Conservation (phyloP, 1,139 yeast genomes). For the Debaryomyces coudertii region DNA sequence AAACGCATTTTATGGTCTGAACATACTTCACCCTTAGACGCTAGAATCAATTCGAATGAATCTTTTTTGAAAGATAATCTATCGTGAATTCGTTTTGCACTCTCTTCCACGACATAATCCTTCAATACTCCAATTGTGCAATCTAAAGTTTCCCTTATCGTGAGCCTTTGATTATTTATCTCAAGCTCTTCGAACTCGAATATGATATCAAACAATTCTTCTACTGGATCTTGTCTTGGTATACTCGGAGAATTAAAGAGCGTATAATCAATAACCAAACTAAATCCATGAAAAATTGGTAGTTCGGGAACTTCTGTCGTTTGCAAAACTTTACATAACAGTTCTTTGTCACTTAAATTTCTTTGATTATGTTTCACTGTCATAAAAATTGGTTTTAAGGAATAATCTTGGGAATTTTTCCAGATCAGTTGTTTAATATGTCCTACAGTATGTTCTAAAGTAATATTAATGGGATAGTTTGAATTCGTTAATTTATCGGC, state of each 20-base stretch:
- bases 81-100: slow-evolving; percentile 13
- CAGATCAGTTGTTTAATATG: slow-evolving; percentile 35
- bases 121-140: slow-evolving; percentile 28
- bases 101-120: slow-evolving; percentile 24
- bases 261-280: slow-evolving; percentile 28
- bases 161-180: slow-evolving; percentile 16
- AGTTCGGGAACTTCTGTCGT: slow-evolving; percentile 14
- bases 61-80: neutral
- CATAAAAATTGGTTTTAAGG: slow-evolving; percentile 29
- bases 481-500: slow-evolving; percentile 9
- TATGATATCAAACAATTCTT: slow-evolving; percentile 27
- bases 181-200: slow-evolving; percentile 21
- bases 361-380: slow-evolving; percentile 18
- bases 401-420: slow-evolving; percentile 26
- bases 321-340: slow-evolving; percentile 22
- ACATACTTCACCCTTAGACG: slow-evolving; percentile 15
- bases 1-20: slow-evolving; percentile 19
- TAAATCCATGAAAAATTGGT: slow-evolving; percentile 16
- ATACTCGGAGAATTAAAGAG: slow-evolving; percentile 22
- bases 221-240: slow-evolving; percentile 28
- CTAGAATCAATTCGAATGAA: slow-evolving; percentile 13
- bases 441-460: slow-evolving; percentile 24
- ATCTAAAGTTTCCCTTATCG: slow-evolving; percentile 26
- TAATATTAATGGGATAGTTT: slow-evolving; percentile 21
- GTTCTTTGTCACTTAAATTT: slow-evolving; percentile 14